Evolutionary conservation across 78 protist genomes (phyloP).

Genomic region (Bodo saltans): DNA sequence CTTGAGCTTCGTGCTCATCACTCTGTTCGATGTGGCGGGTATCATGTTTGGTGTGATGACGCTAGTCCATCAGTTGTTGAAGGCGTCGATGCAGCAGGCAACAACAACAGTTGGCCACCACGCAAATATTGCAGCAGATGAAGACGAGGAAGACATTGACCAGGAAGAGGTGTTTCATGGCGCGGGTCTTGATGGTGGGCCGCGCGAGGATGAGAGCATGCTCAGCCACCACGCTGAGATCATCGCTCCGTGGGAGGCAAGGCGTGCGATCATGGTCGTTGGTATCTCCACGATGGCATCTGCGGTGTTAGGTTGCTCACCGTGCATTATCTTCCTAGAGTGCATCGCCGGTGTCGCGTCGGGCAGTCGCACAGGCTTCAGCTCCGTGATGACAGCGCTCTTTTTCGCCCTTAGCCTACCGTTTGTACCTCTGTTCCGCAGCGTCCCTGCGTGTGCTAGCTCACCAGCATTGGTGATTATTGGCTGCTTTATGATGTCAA

Average conservation of each 20-base stretch:
- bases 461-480: constrained; percentile 13
- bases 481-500: constrained; percentile 25
- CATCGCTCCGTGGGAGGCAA: background rate
- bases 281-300: background rate
- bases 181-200: too few relatives aligned
- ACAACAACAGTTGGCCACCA: too few relatives aligned
- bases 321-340: constrained; percentile 19
- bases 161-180: too few relatives aligned
- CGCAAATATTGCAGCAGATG: too few relatives aligned
- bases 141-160: too few relatives aligned
- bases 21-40: too few relatives aligned
- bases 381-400: constrained; percentile 9
- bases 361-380: constrained; percentile 20
- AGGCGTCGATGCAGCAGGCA: too few relatives aligned
- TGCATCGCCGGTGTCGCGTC: constrained; percentile 11
- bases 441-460: constrained; percentile 6
- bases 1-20: too few relatives aligned
- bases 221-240: background rate
- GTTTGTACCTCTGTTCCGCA: constrained; percentile 5
- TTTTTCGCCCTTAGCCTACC: background rate
- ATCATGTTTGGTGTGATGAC: too few relatives aligned
- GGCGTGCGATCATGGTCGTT: background rate
- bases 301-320: constrained; percentile 11
- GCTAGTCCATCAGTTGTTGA: too few relatives aligned
- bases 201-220: too few relatives aligned